Evolutionary conservation across 768 basidiomycete species (phyloP), one percentile per base, ranked within the genome.

Genomic region (Rhodotorula diobovata): DNA sequence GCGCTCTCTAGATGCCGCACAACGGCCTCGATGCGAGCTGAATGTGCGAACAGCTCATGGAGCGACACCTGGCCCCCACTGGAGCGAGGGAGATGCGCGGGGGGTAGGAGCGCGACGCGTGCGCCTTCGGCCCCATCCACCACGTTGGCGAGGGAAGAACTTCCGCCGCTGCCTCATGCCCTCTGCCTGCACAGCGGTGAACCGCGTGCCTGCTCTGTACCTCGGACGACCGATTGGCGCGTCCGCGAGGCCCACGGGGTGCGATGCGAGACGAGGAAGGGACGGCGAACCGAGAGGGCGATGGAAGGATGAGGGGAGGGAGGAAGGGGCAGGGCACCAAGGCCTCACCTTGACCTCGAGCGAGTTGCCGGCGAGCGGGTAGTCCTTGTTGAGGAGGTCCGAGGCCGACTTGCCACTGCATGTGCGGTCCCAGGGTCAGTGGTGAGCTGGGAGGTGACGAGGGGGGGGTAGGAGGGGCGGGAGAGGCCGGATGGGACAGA

Each of bases 311-410:
- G 60, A 53, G 60, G 66, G 21, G 61, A 7, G 32, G 16, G 5
- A 28, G 30, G 28, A 8, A n/a, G 63, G n/a, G 39, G 10, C 34
- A 28, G 15, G 1, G 5, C 23, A 53, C 74, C n/a, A n/a, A n/a
- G n/a, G n/a, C n/a, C n/a, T 35, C 23, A 75, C 78, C 73, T 82
- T 82, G 77, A 82, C 81, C 79, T 83, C 82, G 77, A 83, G 80
- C 39, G 80, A 74, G 69, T 81, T 81, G 51, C 81, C 81, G 72
- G 83, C 80, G 87, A 91, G 89, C 78, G 86, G 88, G 85, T 87
- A 98, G 85, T 99, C 96, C 85, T 89, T 93, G 81, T 85, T 85
- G 77, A 99, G 85, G 74, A 98, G 83, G 86, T 98, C 95, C 79
- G 88, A 91, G 82, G 93, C 91, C 76, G 93, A 93, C 87, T 97